These are phyloP conservation scores for Epichloe aotearoae DNA, from an alignment of 2,329 filamentous ascomycete species.

Conservation along the genomic window DNA sequence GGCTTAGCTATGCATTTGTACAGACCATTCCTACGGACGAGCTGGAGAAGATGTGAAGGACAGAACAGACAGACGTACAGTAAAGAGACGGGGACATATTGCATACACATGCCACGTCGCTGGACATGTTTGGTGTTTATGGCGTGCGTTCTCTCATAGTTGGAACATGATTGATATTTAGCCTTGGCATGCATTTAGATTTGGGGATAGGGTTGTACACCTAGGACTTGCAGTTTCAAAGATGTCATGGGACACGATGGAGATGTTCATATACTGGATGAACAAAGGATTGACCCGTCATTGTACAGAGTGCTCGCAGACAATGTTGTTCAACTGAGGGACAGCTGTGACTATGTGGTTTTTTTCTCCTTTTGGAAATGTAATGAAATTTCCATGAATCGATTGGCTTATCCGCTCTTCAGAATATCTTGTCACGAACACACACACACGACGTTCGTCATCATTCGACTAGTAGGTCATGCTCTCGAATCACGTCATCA, in stretches of 20 bases:
- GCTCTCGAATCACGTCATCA: not conserved
- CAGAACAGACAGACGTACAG: not conserved
- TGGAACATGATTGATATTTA: not conserved
- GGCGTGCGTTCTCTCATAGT: not conserved
- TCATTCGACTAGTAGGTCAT: no score
- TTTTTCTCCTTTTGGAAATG: no score
- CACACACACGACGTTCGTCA: no score
- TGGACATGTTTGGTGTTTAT: not conserved
- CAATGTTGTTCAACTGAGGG: no score
- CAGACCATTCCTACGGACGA: conserved; percentile 55
- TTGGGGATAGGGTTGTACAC: not conserved
- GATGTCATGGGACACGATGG: not conserved
- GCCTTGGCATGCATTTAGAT: not conserved
- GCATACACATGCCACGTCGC: not conserved
- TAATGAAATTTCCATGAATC: no score
- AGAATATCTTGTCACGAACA: no score
- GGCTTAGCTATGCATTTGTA: conserved; percentile 68
- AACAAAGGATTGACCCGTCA: not conserved
- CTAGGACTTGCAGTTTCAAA: no score
- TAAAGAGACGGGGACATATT: not conserved
- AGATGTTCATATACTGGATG: not conserved
- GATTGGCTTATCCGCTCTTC: no score
- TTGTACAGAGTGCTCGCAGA: no score
- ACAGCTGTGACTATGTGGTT: no score
- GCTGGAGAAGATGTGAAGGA: conserved; percentile 34